Base-by-base conservation (phyloP, 2,329 filamentous ascomycete species). In the Colletotrichum cereale region DNA sequence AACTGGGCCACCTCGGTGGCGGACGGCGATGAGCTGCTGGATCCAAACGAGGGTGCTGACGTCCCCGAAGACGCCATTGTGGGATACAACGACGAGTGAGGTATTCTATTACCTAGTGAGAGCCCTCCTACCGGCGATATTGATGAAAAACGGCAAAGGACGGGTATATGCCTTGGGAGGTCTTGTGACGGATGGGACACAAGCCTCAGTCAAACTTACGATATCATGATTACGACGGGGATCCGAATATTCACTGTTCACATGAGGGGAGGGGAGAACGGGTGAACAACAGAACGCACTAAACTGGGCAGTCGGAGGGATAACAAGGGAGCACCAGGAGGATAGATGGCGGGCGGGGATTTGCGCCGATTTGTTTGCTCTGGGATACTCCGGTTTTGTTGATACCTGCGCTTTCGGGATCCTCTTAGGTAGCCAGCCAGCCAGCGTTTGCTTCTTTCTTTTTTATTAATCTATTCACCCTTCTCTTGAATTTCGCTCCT, bases 1-100 rank as follows among this genome's bases (percentile, higher is more conserved):
- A 71, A 38, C 18, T 75, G 67, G 74, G 73, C 62, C 36, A 52
- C 57, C 29, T 65, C 62, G 24, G 73, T 74, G 16, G 71, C 67
- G 2, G 57, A 50, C 21, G 50, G 61, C 26, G 36, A 66, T 8
- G 71, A 73, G 29, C 38, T 74, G 40, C 65, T 73, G 14, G 71
- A 74, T 24, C 73, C 73, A 6, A 42, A 58, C 7, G 50, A 63
- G 34, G 56, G 61, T 6, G 50, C 29, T 4, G 71, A 71, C 34
- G 12, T 47, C 12, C 73, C 73, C 8, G 64, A 65, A n/a, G 73
- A 74, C 50, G 67, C 63, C 14, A 56, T 74, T 7, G 18, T 67
- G 14, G 61, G 53, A 18, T 38, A 47, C 36, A 60, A 68, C n/a
- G 60, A 73, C 10, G 71, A 68, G 4, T 72, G 61, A 66, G 16